phyloP scores from a whole-genome alignment of 2,329 filamentous ascomycete species.

The Trichoderma guizhouense region DNA sequence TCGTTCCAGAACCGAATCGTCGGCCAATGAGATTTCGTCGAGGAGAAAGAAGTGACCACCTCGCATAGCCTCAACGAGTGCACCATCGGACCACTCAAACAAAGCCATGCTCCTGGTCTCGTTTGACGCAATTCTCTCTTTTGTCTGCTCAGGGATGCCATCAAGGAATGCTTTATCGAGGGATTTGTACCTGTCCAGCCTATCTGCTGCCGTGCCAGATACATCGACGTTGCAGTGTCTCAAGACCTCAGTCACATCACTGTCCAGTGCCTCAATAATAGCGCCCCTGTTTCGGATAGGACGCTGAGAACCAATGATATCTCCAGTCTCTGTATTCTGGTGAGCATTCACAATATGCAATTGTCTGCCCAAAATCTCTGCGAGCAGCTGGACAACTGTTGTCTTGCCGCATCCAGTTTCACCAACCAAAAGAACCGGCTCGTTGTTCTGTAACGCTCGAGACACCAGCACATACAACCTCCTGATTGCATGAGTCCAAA shows the following conservation, averaged over 20 bases:
- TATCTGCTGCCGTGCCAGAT: slow-evolving; percentile 47
- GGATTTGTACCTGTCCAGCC: slow-evolving; percentile 55
- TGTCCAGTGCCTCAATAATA: slow-evolving; percentile 62
- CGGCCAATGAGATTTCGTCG: slow-evolving; percentile 95
- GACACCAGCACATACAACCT: slow-evolving; percentile 87
- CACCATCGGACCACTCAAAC: slow-evolving; percentile 96
- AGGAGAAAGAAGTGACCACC: slow-evolving; percentile 86
- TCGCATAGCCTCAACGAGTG: slow-evolving; percentile 90
- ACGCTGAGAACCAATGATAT: slow-evolving; percentile 91
- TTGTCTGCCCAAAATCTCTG: slow-evolving; percentile 71
- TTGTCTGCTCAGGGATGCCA: slow-evolving; percentile 47
- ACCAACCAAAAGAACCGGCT: slow-evolving; percentile 90
- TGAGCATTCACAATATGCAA: slow-evolving; percentile 94
- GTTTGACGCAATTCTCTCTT: slow-evolving; percentile 45
- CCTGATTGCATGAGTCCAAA: slow-evolving; percentile 96
- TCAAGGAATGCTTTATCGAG: slow-evolving; percentile 46
- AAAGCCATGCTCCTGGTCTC: slow-evolving; percentile 71
- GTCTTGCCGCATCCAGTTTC: slow-evolving; percentile 99
- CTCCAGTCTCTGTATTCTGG: slow-evolving; percentile 95
- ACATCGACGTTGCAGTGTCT: slow-evolving; percentile 38
- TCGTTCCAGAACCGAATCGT: slow-evolving; percentile 93
- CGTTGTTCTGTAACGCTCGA: slow-evolving; percentile 80
- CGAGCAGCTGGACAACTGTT: slow-evolving; percentile 88
- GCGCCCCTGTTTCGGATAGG: slow-evolving; percentile 81
- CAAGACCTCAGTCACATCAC: slow-evolving; percentile 55